Conservation (phyloP, 805 yeast genomes). For the Kurtzmaniella fragi region DNA sequence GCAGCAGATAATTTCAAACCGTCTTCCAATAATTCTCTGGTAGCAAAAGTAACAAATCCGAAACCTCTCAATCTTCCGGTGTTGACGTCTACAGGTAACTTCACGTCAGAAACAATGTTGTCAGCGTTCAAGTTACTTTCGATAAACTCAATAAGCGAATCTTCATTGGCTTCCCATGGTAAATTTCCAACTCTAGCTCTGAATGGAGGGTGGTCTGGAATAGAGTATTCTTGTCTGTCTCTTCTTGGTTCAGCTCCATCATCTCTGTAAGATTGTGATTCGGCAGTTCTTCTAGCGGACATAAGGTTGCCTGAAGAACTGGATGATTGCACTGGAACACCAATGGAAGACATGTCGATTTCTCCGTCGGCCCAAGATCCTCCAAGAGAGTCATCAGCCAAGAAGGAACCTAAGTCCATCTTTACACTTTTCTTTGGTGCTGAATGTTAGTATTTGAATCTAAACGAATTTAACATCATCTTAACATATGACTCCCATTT, state of each 20-base stretch:
- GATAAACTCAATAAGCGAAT: slow-evolving; percentile 54
- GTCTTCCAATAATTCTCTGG: slow-evolving; percentile 44
- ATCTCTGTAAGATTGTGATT: slow-evolving; percentile 5
- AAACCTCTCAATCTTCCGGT: slow-evolving; percentile 60
- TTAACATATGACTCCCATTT: background rate
- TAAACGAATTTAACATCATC: slow-evolving; percentile 2
- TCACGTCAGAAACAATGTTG: slow-evolving; percentile 54
- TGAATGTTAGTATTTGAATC: slow-evolving; percentile 13
- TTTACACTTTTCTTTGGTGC: slow-evolving; percentile 57
- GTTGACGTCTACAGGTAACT: slow-evolving; percentile 64
- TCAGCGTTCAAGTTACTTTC: slow-evolving; percentile 50
- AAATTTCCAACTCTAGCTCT: slow-evolving; percentile 85
- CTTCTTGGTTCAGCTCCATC: slow-evolving; percentile 27
- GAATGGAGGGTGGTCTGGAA: slow-evolving; percentile 90
- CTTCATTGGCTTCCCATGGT: slow-evolving; percentile 76
- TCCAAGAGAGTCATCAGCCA: slow-evolving; percentile 69
- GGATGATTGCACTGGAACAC: slow-evolving; percentile 34
- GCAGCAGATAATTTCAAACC: slow-evolving; percentile 43
- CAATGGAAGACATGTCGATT: slow-evolving; percentile 63
- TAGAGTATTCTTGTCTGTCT: slow-evolving; percentile 67
- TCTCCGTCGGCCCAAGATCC: slow-evolving; percentile 86
- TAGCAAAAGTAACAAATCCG: slow-evolving; percentile 49
- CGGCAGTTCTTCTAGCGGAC: slow-evolving; percentile 9
- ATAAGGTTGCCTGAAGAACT: slow-evolving; percentile 17
- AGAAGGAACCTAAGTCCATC: slow-evolving; percentile 85